A percentile compares a stretch with the other conserved stretches of the same genome.
Evolutionary conservation across 2,329 filamentous ascomycete genomes (phyloP).

Genomic region (Ophiosphaerella narmari): DNA sequence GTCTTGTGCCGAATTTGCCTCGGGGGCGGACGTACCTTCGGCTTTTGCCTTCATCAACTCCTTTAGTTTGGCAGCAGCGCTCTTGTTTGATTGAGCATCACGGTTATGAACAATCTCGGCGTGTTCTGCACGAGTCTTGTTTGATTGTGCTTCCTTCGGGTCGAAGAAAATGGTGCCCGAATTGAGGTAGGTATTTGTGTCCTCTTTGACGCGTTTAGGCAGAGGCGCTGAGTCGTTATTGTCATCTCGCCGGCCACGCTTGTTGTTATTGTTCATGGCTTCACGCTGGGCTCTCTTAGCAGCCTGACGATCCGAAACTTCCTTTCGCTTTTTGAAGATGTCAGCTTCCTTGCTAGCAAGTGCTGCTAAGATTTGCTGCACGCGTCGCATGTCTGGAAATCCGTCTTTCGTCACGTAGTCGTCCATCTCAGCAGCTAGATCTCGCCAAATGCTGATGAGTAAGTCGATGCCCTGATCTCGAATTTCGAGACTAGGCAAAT

Average conservation of each 20-base stretch:
- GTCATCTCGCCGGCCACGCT: constrained; percentile 39
- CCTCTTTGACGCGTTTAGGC: constrained; percentile 42
- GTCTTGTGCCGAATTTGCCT: constrained; percentile 27
- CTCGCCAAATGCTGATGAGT: constrained; percentile 94
- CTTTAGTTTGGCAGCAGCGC: constrained; percentile 84
- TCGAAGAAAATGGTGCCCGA: constrained; percentile 43
- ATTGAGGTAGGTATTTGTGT: constrained; percentile 41
- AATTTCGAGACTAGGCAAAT: constrained; percentile 96
- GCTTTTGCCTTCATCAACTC: constrained; percentile 64
- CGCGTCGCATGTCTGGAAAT: constrained; percentile 81
- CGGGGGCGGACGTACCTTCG: constrained; percentile 29
- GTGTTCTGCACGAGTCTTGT: constrained; percentile 62
- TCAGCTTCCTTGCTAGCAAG: constrained; percentile 90
- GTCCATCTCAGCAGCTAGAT: constrained; percentile 88
- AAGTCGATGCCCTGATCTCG: constrained; percentile 97
- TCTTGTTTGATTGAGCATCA: constrained; percentile 80
- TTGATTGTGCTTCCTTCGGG: constrained; percentile 44
- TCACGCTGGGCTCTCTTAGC: constrained; percentile 67
- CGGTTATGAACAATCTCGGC: constrained; percentile 88
- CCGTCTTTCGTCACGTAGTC: constrained; percentile 97
- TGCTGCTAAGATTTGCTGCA: constrained; percentile 85
- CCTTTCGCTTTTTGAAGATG: constrained; percentile 87
- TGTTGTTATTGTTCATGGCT: constrained; percentile 44
- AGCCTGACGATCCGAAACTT: constrained; percentile 81
- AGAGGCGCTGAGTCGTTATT: constrained; percentile 26